These are phyloP conservation scores for Alternaria sp. DNA, from an alignment of 2,329 filamentous ascomycete genomes.

Conservation along the genomic window DNA sequence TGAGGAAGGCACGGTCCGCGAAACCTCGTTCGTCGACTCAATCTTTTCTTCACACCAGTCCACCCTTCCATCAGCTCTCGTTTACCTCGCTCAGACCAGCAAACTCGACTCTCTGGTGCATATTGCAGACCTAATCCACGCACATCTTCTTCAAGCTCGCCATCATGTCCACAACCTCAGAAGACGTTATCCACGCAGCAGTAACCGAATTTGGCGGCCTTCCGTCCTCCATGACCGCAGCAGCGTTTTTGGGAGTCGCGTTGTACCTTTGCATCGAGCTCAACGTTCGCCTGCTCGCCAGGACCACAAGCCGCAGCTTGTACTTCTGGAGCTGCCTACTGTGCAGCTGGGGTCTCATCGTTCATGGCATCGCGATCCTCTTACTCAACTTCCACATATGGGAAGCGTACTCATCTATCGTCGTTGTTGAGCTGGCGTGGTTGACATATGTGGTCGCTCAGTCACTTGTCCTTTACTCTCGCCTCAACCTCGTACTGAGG, in stretches of 20 bases:
- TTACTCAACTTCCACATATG: constrained; percentile 55
- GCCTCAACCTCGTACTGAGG: constrained; percentile 64
- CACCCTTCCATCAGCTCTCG: not conserved
- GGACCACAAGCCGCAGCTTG: constrained; percentile 52
- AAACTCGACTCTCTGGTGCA: not conserved
- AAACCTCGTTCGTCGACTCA: constrained; percentile 1
- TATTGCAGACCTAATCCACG: not conserved
- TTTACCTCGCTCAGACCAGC: not conserved
- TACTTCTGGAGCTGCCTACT: constrained; percentile 57
- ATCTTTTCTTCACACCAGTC: not conserved
- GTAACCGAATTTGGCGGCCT: not conserved
- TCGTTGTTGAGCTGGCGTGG: constrained; percentile 62
- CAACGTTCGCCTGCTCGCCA: constrained; percentile 49
- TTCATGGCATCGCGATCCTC: constrained; percentile 52
- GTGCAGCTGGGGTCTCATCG: constrained; percentile 46
- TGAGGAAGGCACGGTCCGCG: not conserved
- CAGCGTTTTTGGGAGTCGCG: constrained; percentile 29
- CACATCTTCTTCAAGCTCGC: not conserved
- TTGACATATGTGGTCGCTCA: constrained; percentile 67
- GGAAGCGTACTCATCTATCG: constrained; percentile 48
- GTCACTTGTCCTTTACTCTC: constrained; percentile 67
- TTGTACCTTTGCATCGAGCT: constrained; percentile 54
- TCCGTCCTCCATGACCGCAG: constrained; percentile 14
- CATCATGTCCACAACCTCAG: not conserved
- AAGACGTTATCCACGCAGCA: not conserved